phyloP scores from a whole-genome alignment of 257 asterid species.

The Verbena officinalis region DNA sequence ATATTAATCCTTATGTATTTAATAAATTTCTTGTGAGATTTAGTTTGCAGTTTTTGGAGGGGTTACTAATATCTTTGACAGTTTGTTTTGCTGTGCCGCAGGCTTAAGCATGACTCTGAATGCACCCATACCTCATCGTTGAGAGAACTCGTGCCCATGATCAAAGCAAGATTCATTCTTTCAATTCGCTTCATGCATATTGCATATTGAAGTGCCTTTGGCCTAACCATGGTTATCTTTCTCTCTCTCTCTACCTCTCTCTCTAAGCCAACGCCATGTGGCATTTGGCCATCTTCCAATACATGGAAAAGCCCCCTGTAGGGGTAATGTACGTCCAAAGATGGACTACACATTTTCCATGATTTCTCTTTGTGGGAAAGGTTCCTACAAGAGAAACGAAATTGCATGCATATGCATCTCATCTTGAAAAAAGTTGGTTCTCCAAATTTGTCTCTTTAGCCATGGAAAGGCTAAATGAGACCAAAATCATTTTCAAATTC shows the following conservation, averaged over 20 bases:
- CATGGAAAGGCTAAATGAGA: conserved; percentile 48
- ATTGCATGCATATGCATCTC: conserved; percentile 51
- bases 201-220: conserved; percentile 55
- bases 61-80: conserved; percentile 77
- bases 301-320: conserved; percentile 51
- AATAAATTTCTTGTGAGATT: background rate
- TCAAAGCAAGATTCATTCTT: conserved; percentile 41
- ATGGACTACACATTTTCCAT: conserved; percentile 32
- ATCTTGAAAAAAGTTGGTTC: conserved; percentile 39
- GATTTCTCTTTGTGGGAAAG: conserved; percentile 69
- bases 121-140: conserved; percentile 72
- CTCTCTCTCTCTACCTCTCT: conserved; percentile 26
- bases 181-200: conserved; percentile 27
- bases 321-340: conserved; percentile 51
- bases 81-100: conserved; percentile 97
- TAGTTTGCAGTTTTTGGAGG: background rate
- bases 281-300: conserved; percentile 45
- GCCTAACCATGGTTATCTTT: conserved; percentile 92
- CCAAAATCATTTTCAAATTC: conserved; percentile 28
- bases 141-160: conserved; percentile 42
- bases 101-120: conserved; percentile 75
- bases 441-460: conserved; percentile 33
- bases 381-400: conserved; percentile 64
- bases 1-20: no score
- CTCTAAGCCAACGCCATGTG: conserved; percentile 41